Conservation (phyloP, 345 rosid species). For the Litchi chinensis region DNA sequence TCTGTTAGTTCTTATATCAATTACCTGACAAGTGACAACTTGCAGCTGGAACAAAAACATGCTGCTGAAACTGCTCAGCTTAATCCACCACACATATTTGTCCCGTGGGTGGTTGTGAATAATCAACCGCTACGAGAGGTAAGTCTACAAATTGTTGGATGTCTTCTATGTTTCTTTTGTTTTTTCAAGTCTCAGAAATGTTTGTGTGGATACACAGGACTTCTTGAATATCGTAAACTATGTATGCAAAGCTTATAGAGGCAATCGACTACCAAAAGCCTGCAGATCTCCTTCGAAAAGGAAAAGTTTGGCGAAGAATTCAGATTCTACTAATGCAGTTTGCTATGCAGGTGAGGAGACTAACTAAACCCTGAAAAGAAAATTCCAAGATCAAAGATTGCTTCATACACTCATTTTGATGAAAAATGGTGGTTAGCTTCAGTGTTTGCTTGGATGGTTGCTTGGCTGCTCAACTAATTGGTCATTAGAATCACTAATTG, state of each 20-base stretch:
- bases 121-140: slow-evolving; percentile 60
- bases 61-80: slow-evolving; percentile 58
- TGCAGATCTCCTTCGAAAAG: slow-evolving; percentile 32
- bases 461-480: slow-evolving; percentile 2
- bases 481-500: background rate
- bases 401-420: background rate
- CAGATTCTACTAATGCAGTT: slow-evolving; percentile 16
- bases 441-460: slow-evolving; percentile 1
- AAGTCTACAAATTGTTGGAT: slow-evolving; percentile 12
- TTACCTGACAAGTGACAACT: background rate
- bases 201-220: slow-evolving; percentile 47
- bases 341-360: slow-evolving; percentile 26
- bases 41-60: slow-evolving; percentile 54
- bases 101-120: slow-evolving; percentile 72
- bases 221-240: slow-evolving; percentile 48
- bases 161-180: background rate
- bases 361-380: background rate
- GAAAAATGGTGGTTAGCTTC: background rate
- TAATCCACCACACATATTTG: slow-evolving; percentile 58
- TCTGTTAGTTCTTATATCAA: background rate
- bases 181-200: background rate
- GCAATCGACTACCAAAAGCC: slow-evolving; percentile 49
- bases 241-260: slow-evolving; percentile 62
- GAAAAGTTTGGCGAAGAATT: slow-evolving; percentile 9
- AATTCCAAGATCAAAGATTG: slow-evolving; percentile 6